A percentile compares a stretch with the other conserved stretches of the same genome.
Conservation (phyloP, 352 stramenopile species). For the Globisporangium takayamanum region DNA sequence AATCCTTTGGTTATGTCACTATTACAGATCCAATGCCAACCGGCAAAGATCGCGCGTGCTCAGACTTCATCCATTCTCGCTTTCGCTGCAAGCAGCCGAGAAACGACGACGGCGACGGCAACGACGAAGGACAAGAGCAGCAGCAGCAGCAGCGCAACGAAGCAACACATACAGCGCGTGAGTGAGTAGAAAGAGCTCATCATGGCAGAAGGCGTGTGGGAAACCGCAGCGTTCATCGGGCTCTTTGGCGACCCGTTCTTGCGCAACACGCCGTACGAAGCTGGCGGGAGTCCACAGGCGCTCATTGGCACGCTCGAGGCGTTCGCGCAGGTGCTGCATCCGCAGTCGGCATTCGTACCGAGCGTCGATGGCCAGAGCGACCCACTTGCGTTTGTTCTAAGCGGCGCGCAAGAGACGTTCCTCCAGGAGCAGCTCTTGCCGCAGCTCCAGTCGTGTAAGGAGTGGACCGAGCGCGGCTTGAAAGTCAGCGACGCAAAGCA, state of each 20-base stretch:
- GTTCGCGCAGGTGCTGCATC: conserved; percentile 34
- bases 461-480: conserved; percentile 47
- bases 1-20: too few relatives aligned
- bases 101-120: too few relatives aligned
- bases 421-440: conserved; percentile 39
- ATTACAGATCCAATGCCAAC: too few relatives aligned
- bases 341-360: conserved; percentile 11
- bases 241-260: conserved; percentile 79
- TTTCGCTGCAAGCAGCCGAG: too few relatives aligned
- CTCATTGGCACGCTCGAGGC: conserved; percentile 41
- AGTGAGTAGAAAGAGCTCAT: background rate
- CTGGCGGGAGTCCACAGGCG: conserved; percentile 59
- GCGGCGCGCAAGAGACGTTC: conserved; percentile 40
- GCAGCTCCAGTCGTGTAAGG: conserved; percentile 42
- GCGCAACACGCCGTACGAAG: conserved; percentile 70
- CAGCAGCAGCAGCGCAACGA: too few relatives aligned
- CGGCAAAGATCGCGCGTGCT: too few relatives aligned
- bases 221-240: conserved; percentile 57
- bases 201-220: conserved; percentile 42
- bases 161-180: too few relatives aligned
- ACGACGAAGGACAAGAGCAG: too few relatives aligned
- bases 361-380: conserved; percentile 15
- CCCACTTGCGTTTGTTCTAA: conserved; percentile 43
- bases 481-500: conserved; percentile 60
- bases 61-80: too few relatives aligned